Evolutionary conservation across 306 rosid species (phyloP).

Genomic region (Cyclanthera cordifolia): DNA sequence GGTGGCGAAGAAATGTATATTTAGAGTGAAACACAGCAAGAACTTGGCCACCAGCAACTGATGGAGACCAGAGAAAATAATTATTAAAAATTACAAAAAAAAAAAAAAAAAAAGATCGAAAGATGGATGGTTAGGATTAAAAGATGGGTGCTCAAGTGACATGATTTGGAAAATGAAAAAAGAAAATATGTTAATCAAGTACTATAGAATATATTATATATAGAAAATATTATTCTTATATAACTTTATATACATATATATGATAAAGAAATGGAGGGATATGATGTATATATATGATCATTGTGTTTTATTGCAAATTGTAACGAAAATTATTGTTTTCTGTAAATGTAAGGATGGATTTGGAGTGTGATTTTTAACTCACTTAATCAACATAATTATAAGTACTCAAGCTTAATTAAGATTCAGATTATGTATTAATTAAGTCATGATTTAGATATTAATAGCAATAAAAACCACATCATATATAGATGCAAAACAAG

Average conservation of each 20-base stretch:
- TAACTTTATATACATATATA: not conserved
- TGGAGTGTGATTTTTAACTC: too few relatives aligned
- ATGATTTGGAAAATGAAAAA: not conserved
- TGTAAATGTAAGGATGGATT: too few relatives aligned
- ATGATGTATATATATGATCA: not conserved
- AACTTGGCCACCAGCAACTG: slow-evolving; percentile 58
- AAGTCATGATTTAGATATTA: too few relatives aligned
- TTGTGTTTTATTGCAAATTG: not conserved
- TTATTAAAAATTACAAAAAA: not conserved
- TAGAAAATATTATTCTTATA: not conserved
- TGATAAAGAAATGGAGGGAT: not conserved
- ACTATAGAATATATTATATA: not conserved
- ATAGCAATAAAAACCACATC: too few relatives aligned
- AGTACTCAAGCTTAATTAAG: too few relatives aligned
- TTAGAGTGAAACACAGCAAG: slow-evolving; percentile 21
- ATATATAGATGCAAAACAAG: too few relatives aligned
- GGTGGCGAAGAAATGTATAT: slow-evolving; percentile 50
- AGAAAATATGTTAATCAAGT: not conserved
- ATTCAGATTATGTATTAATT: too few relatives aligned
- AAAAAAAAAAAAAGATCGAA: not conserved
- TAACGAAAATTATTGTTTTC: not conserved
- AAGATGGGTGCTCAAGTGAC: slow-evolving; percentile 7
- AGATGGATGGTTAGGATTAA: slow-evolving; percentile 5
- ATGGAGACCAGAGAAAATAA: slow-evolving; percentile 40
- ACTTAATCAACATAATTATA: too few relatives aligned